A percentile compares a stretch with the other conserved stretches of the same genome.
Conservation (phyloP, 371 early-diverging fungal genomes). For the Nosema granulosis region DNA sequence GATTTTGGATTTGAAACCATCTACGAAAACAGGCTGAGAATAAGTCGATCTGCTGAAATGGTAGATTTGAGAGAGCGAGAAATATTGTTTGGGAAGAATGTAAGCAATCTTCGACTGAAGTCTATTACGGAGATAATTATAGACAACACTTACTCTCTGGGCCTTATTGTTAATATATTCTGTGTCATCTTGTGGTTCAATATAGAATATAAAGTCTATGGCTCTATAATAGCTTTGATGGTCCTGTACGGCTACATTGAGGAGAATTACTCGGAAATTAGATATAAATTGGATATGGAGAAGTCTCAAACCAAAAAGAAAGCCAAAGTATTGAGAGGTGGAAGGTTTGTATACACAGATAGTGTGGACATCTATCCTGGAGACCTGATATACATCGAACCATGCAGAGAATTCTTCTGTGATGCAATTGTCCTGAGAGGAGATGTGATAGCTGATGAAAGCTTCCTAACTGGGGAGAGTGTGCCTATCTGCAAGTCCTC, state of each 20-base stretch:
- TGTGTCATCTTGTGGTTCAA: conserved; percentile 54
- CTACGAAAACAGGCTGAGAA: conserved; percentile 1
- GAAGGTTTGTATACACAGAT: conserved; percentile 33
- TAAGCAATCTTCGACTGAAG: conserved; percentile 7
- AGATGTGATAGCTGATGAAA: conserved; percentile 92
- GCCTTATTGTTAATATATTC: conserved; percentile 55
- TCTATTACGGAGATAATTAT: conserved; percentile 39
- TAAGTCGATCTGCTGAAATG: conserved; percentile 25
- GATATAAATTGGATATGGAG: conserved; percentile 33
- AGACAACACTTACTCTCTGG: conserved; percentile 22
- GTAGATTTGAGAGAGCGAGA: conserved; percentile 45
- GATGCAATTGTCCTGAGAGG: conserved; percentile 88
- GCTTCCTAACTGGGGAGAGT: conserved; percentile 94
- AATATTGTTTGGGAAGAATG: conserved; percentile 63
- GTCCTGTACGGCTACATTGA: conserved; percentile 45
- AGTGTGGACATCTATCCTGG: conserved; percentile 56
- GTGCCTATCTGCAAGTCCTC: conserved; percentile 76
- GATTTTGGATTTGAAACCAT: conserved; percentile 1
- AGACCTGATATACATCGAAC: conserved; percentile 56
- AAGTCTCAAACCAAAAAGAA: conserved; percentile 29
- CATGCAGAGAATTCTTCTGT: conserved; percentile 72
- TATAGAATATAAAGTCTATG: conserved; percentile 60
- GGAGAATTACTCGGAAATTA: conserved; percentile 45
- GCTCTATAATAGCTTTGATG: conserved; percentile 52
- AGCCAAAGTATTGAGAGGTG: conserved; percentile 44